Conservation (phyloP, 2,329 filamentous ascomycete species). For the Teratosphaeria gauchensis region DNA sequence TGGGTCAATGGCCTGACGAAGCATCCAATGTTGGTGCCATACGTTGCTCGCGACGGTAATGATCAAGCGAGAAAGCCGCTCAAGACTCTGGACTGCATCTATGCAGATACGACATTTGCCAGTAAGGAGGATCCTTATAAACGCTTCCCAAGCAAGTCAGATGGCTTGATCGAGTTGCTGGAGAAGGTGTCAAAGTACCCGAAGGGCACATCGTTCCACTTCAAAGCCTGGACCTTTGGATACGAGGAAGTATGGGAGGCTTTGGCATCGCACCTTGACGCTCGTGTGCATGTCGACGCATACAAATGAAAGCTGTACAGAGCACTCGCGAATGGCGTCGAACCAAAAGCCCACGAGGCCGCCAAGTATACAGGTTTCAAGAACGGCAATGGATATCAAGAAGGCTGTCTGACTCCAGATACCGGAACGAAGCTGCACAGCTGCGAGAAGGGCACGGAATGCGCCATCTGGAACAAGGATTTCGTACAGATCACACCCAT, state of each 20-base stretch:
- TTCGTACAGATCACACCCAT: conserved; percentile 73
- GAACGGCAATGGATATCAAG: conserved; percentile 60
- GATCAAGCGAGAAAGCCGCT: conserved; percentile 32
- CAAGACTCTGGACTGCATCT: conserved; percentile 67
- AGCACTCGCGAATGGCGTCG: conserved; percentile 40
- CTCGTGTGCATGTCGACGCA: conserved; percentile 68
- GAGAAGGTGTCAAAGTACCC: conserved; percentile 60
- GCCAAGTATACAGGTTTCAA: conserved; percentile 62
- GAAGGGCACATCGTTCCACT: conserved; percentile 65
- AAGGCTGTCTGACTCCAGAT: conserved; percentile 60
- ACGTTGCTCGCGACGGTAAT: conserved; percentile 26
- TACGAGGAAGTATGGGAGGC: conserved; percentile 91
- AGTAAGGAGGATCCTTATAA: conserved; percentile 37
- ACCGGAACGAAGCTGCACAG: conserved; percentile 64
- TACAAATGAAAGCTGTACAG: conserved; percentile 70
- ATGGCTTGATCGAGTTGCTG: conserved; percentile 67
- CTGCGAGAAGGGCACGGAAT: conserved; percentile 66
- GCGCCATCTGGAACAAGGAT: conserved; percentile 39
- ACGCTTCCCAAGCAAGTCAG: conserved; percentile 55
- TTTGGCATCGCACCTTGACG: conserved; percentile 59
- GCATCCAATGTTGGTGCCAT: conserved; percentile 66
- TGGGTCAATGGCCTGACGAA: conserved; percentile 66
- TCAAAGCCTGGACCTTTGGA: conserved; percentile 84
- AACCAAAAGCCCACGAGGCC: conserved; percentile 44
- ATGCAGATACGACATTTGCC: conserved; percentile 79